Conservation (phyloP, 108 stramenopile genomes). For the Cyclotella choctawhatcheeana region DNA sequence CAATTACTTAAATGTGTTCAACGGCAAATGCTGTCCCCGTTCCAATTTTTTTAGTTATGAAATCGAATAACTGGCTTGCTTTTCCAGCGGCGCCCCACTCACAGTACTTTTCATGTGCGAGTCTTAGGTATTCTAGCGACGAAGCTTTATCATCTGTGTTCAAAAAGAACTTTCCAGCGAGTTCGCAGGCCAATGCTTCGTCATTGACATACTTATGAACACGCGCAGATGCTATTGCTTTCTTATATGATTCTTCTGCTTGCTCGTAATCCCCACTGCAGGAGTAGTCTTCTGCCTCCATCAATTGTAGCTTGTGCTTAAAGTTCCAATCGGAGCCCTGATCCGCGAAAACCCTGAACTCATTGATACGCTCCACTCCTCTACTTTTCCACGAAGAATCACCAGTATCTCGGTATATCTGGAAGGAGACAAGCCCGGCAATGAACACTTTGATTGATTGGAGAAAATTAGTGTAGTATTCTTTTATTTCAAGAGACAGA, state of each 20-base stretch:
- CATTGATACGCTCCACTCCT: neutral
- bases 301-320: conserved; percentile 17
- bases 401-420: neutral
- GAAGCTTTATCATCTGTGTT: neutral
- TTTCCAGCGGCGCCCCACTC: neutral
- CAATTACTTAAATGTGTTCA: too few relatives aligned
- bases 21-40: too few relatives aligned
- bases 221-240: conserved; percentile 27
- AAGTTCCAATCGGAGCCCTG: conserved; percentile 23
- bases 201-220: conserved; percentile 5
- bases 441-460: neutral
- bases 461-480: neutral
- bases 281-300: conserved; percentile 26
- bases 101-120: neutral
- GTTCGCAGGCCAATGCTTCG: conserved; percentile 28
- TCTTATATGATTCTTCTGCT: conserved; percentile 12
- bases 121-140: neutral
- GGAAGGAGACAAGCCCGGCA: conserved; percentile 17
- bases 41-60: too few relatives aligned
- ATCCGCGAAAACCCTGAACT: neutral
- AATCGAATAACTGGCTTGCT: neutral
- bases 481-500: neutral
- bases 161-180: too few relatives aligned
- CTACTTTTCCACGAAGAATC: neutral
- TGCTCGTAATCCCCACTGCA: conserved; percentile 1